A percentile compares a stretch with the other conserved stretches of the same genome.
These are phyloP conservation scores for Aleurites moluccanus DNA, from an alignment of 441 rosid species.

Conservation along the genomic window DNA sequence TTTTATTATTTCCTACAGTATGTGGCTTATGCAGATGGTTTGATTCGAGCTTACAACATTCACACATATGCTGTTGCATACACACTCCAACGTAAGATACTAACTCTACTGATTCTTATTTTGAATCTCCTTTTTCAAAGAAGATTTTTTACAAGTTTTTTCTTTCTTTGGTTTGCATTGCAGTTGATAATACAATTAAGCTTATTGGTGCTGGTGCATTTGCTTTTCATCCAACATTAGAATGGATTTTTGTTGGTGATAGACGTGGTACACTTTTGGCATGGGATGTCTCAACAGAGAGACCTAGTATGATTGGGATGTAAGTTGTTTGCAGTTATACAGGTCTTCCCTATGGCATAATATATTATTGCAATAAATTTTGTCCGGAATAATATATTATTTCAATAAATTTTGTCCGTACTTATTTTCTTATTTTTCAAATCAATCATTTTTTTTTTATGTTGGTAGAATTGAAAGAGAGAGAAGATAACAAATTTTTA, in stretches of 20 bases:
- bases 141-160: constrained; percentile 9
- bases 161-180: constrained; percentile 26
- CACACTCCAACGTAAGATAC: constrained; percentile 84
- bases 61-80: constrained; percentile 92
- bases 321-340: constrained; percentile 37
- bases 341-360: constrained; percentile 11
- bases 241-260: constrained; percentile 99
- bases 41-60: constrained; percentile 97
- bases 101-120: constrained; percentile 16
- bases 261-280: constrained; percentile 97
- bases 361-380: constrained; percentile 1
- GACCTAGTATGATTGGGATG: constrained; percentile 99
- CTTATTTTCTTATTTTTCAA: not conserved
- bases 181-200: constrained; percentile 97
- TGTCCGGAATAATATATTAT: not conserved
- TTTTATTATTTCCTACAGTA: constrained; percentile 55
- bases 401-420: not conserved
- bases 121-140: not conserved
- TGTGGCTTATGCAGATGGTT: constrained; percentile 99
- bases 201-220: constrained; percentile 95
- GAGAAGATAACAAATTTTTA: not conserved
- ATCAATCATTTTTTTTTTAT: not conserved
- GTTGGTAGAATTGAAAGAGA: not conserved
- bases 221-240: constrained; percentile 95
- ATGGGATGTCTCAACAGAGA: constrained; percentile 99